phyloP scores from a whole-genome alignment of 129 eudicot species.

The Ambrosia trifida region DNA sequence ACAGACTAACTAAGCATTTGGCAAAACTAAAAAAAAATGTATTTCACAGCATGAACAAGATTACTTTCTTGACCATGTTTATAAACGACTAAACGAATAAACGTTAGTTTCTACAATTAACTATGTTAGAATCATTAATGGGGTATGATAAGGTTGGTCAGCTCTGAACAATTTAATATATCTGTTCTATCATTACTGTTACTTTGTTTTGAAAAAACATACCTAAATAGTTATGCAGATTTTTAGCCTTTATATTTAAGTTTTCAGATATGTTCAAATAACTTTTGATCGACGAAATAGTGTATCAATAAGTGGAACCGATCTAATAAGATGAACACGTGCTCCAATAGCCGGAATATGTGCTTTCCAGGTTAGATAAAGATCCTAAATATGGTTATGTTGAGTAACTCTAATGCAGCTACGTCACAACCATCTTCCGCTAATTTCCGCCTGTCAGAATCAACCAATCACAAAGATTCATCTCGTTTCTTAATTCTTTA shows the following conservation, averaged over 20 bases:
- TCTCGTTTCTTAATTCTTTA: neutral
- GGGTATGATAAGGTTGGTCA: neutral
- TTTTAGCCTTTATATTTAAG: neutral
- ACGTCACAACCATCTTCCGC: neutral
- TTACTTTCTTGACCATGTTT: neutral
- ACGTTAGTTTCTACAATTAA: neutral
- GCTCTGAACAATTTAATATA: neutral
- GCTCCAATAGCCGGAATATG: neutral
- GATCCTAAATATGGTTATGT: neutral
- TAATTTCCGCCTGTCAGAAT: neutral
- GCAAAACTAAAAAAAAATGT: neutral
- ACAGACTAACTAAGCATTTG: conserved; percentile 18
- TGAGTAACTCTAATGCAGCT: neutral
- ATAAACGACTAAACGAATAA: conserved; percentile 3
- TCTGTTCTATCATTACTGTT: neutral
- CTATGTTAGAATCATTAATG: neutral
- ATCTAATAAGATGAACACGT: neutral
- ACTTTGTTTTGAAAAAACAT: neutral
- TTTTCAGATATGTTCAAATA: neutral
- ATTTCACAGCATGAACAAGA: neutral
- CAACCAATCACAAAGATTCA: conserved; percentile 1
- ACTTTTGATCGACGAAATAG: neutral
- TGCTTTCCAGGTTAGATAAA: neutral
- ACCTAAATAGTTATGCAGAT: neutral
- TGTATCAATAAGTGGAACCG: neutral